Evolutionary conservation across 495 filamentous ascomycete genomes (phyloP).

Genomic region (Hyaloscypha variabilis): DNA sequence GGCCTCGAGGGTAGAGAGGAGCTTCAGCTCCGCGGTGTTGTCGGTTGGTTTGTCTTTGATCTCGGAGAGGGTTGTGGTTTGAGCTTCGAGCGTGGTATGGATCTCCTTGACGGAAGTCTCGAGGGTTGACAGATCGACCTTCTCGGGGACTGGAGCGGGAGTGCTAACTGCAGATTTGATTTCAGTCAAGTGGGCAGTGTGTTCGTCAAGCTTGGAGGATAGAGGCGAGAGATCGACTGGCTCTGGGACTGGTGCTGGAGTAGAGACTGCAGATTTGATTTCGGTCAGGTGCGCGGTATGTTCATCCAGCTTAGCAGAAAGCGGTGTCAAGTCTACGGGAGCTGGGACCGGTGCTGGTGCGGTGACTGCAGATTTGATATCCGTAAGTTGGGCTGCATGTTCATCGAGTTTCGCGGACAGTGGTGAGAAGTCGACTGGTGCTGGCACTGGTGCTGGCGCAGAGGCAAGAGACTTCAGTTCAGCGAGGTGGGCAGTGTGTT

Average conservation of each 20-base stretch:
- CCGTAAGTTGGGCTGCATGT: slow-evolving; percentile 3
- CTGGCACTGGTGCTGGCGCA: slow-evolving; percentile 9
- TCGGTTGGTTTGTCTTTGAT: slow-evolving; percentile 14
- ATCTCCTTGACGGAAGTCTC: slow-evolving; percentile 18
- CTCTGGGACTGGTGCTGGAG: slow-evolving; percentile 3
- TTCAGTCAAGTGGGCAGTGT: slow-evolving; percentile 7
- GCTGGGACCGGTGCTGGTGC: slow-evolving; percentile 15
- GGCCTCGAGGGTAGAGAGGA: slow-evolving; percentile 10
- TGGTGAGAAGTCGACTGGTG: slow-evolving; percentile 13
- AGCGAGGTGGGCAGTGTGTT: slow-evolving; percentile 10
- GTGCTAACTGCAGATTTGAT: slow-evolving; percentile 16
- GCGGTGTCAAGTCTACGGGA: slow-evolving; percentile 11
- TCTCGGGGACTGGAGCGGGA: slow-evolving; percentile 12
- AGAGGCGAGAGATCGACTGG: slow-evolving; percentile 7
- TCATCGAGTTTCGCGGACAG: slow-evolving; percentile 16
- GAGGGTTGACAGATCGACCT: slow-evolving; percentile 16
- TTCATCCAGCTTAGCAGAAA: slow-evolving; percentile 2
- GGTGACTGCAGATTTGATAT: slow-evolving; percentile 15
- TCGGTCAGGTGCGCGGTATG: slow-evolving; percentile 2
- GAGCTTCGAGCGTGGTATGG: slow-evolving; percentile 1
- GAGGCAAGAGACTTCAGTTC: slow-evolving; percentile 8
- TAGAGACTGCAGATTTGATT: neutral
- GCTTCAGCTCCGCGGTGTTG: neutral
- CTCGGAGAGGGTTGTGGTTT: slow-evolving; percentile 5
- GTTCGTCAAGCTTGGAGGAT: neutral